These are phyloP conservation scores for Aspergillus diversus DNA, from an alignment of 495 filamentous ascomycete genomes.

Conservation along the genomic window DNA sequence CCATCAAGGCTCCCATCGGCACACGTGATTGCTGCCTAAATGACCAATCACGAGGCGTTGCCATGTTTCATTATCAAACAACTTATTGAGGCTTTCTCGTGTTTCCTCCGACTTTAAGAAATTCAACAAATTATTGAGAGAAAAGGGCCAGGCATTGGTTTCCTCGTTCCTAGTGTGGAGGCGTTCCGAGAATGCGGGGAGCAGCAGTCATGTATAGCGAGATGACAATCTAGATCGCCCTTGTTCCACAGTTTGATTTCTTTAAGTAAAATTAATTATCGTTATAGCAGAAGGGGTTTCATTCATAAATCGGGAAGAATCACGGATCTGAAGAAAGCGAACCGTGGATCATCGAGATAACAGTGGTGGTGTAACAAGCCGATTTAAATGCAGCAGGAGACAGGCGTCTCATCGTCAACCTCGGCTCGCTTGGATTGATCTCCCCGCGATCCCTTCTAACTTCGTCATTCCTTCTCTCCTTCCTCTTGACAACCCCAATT, in stretches of 20 bases:
- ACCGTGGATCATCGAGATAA: not conserved
- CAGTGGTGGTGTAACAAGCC: not conserved
- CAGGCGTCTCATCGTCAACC: constrained; percentile 8
- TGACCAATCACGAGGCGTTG: constrained; percentile 34
- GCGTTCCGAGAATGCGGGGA: too few relatives aligned
- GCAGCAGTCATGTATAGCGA: too few relatives aligned
- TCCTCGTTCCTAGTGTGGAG: too few relatives aligned
- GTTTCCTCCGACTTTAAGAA: too few relatives aligned
- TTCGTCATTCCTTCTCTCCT: not conserved
- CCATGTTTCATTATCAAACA: not conserved
- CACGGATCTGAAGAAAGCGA: not conserved
- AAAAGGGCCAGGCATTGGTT: too few relatives aligned
- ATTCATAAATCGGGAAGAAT: not conserved
- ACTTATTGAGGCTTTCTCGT: too few relatives aligned
- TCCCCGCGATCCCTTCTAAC: constrained; percentile 23
- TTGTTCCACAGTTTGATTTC: too few relatives aligned
- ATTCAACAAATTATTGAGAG: too few relatives aligned
- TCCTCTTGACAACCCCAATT: not conserved
- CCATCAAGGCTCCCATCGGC: constrained; percentile 17
- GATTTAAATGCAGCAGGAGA: not conserved
- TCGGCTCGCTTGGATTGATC: constrained; percentile 19
- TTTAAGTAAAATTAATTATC: too few relatives aligned
- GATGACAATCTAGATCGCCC: too few relatives aligned
- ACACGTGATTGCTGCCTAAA: constrained; percentile 40
- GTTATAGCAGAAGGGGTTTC: too few relatives aligned